These are phyloP conservation scores for Cryptococcus deneoformans DNA, from an alignment of 1,284 basidiomycete species.

Conservation along the genomic window DNA sequence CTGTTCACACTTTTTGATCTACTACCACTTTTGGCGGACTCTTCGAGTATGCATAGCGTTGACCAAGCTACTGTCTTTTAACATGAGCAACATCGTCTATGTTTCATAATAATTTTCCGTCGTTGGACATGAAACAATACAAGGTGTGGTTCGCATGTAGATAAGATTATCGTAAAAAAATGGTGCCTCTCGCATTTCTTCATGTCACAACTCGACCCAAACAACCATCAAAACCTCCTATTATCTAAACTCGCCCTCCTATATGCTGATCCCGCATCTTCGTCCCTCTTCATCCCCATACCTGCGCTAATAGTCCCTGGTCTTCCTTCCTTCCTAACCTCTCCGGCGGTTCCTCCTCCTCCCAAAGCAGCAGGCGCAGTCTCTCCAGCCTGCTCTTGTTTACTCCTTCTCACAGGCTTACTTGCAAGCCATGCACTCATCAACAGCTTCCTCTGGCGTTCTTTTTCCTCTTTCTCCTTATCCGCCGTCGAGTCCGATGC, in stretches of 20 bases:
- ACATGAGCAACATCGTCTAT: too few species aligned
- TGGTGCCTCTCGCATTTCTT: background rate
- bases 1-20: too few species aligned
- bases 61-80: too few species aligned
- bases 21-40: too few species aligned
- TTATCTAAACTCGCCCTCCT: conserved; percentile 3
- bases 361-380: background rate
- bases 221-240: background rate
- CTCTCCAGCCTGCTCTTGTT: background rate
- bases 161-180: too few species aligned
- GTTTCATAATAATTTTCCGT: too few species aligned
- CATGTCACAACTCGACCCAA: background rate
- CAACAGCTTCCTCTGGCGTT: background rate
- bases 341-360: background rate
- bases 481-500: background rate
- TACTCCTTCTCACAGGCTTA: background rate
- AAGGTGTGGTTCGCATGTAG: too few species aligned
- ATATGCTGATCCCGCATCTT: background rate
- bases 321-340: background rate
- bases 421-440: background rate
- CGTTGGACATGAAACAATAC: too few species aligned
- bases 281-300: background rate
- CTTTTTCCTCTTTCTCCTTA: background rate
- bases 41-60: too few species aligned
- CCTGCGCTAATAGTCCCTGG: background rate